These are phyloP conservation scores for Podila horticola DNA, from an alignment of 192 early-diverging fungal species.

Conservation along the genomic window DNA sequence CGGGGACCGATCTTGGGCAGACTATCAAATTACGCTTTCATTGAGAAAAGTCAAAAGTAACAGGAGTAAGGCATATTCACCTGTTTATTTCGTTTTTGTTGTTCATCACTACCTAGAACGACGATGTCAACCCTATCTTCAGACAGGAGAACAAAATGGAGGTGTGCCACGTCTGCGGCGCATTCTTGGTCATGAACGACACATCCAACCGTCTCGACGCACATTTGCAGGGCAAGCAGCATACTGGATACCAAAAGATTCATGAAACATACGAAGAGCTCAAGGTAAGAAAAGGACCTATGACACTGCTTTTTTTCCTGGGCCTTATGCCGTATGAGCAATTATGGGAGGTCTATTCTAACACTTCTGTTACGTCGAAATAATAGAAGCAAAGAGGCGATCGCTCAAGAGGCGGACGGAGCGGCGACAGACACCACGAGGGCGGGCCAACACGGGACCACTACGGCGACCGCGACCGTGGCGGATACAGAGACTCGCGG, in stretches of 20 bases:
- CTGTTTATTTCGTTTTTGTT: too few species aligned
- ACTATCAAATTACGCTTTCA: too few species aligned
- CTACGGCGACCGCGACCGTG: slow-evolving; percentile 53
- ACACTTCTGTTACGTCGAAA: too few species aligned
- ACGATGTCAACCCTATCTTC: slow-evolving; percentile 71
- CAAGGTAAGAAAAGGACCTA: slow-evolving; percentile 4
- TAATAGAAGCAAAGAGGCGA: slow-evolving; percentile 44
- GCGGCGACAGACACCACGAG: slow-evolving; percentile 36
- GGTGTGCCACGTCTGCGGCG: slow-evolving; percentile 87
- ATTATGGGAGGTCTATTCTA: too few species aligned
- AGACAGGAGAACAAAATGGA: slow-evolving; percentile 80
- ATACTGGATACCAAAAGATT: slow-evolving; percentile 82
- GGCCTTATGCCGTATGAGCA: too few species aligned
- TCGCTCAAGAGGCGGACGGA: slow-evolving; percentile 47
- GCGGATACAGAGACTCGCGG: slow-evolving; percentile 37
- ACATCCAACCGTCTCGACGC: slow-evolving; percentile 83
- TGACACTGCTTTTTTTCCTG: neutral
- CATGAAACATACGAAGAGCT: slow-evolving; percentile 77
- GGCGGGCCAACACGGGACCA: slow-evolving; percentile 38
- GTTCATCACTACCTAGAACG: slow-evolving; percentile 16
- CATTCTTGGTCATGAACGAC: slow-evolving; percentile 85
- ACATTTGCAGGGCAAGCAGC: slow-evolving; percentile 87
- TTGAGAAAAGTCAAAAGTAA: too few species aligned
- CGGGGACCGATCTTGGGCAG: neutral
- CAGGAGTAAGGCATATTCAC: too few species aligned